A percentile compares a stretch with the other conserved stretches of the same genome.
phyloP scores from a whole-genome alignment of 106 monocot genomes.

The Hemerocallis citrina region DNA sequence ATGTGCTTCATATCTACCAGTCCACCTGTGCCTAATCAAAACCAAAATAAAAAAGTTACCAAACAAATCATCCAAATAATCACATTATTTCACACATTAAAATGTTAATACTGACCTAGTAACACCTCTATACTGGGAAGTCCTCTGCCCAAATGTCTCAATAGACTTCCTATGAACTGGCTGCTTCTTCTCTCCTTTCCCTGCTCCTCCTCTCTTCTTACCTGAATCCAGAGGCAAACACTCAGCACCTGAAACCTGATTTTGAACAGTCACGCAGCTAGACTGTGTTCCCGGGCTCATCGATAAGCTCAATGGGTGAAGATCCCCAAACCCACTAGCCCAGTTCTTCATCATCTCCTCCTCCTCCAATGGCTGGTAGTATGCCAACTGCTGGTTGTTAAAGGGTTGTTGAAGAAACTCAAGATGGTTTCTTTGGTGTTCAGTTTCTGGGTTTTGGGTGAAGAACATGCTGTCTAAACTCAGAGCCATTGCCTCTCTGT shows the following conservation, averaged over 20 bases:
- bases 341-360: slow-evolving; percentile 41
- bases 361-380: slow-evolving; percentile 57
- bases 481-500: slow-evolving; percentile 69
- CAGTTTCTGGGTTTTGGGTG: slow-evolving; percentile 37
- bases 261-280: slow-evolving; percentile 60
- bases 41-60: neutral
- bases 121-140: slow-evolving; percentile 84
- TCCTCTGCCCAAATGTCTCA: slow-evolving; percentile 81
- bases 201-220: slow-evolving; percentile 52
- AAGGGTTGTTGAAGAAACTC: slow-evolving; percentile 22
- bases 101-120: slow-evolving; percentile 34
- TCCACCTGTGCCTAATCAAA: slow-evolving; percentile 70
- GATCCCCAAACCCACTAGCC: slow-evolving; percentile 37
- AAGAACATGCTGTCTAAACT: slow-evolving; percentile 94
- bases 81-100: neutral
- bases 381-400: slow-evolving; percentile 27
- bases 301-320: slow-evolving; percentile 75
- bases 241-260: slow-evolving; percentile 21
- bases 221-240: slow-evolving; percentile 28
- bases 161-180: slow-evolving; percentile 81
- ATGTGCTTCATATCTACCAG: slow-evolving; percentile 84
- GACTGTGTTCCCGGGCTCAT: slow-evolving; percentile 91
- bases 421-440: slow-evolving; percentile 17
- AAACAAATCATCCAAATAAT: neutral
- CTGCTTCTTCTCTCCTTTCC: slow-evolving; percentile 61